phyloP scores from a whole-genome alignment of 163 green algal genomes.

The Chlamydomonas reinhardtii region DNA sequence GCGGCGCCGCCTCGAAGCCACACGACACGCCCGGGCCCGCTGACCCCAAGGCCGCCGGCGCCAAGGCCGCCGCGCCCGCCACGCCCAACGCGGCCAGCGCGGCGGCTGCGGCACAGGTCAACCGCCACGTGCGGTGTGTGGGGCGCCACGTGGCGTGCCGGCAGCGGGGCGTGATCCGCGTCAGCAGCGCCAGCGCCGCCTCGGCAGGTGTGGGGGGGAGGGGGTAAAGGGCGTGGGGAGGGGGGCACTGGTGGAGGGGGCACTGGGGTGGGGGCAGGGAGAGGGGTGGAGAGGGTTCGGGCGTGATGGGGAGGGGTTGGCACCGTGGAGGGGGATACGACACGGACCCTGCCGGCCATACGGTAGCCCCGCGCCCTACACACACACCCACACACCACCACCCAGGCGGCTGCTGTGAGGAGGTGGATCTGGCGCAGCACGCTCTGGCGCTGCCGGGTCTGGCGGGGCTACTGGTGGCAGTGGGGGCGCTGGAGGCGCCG shows the following conservation, averaged over 20 bases:
- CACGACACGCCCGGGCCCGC: too few species aligned
- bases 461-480: constrained; percentile 10
- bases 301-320: too few species aligned
- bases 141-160: neutral
- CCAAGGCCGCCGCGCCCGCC: too few species aligned
- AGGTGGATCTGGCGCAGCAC: constrained; percentile 41
- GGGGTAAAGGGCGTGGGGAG: too few species aligned
- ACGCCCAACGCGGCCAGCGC: too few species aligned
- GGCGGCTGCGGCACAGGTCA: too few species aligned
- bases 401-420: constrained; percentile 24
- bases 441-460: constrained; percentile 27
- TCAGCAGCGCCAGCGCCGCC: constrained; percentile 2
- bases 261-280: neutral
- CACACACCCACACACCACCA: neutral
- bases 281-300: too few species aligned
- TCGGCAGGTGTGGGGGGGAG: constrained; percentile 1
- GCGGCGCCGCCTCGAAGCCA: too few species aligned
- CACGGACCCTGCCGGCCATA: too few species aligned
- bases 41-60: too few species aligned
- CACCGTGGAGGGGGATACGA: too few species aligned
- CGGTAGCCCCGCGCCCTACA: too few species aligned
- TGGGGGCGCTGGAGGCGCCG: constrained; percentile 19
- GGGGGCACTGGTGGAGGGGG: neutral
- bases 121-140: neutral
- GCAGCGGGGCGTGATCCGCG: constrained; percentile 11